phyloP scores from a whole-genome alignment of 2,329 filamentous ascomycete species.

The Verticillium albo-atrum region DNA sequence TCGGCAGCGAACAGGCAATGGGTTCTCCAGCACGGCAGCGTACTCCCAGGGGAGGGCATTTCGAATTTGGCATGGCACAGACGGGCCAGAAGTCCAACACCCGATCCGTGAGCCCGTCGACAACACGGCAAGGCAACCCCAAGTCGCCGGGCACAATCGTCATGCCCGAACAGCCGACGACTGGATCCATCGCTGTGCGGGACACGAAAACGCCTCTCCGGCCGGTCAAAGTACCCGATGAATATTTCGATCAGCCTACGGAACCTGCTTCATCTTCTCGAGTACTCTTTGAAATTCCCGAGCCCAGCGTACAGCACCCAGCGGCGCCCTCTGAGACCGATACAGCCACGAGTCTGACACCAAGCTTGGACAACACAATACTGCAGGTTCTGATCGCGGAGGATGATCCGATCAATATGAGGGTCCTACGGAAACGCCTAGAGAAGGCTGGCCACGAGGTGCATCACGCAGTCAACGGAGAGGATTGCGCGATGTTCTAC shows the following conservation, averaged over 20 bases:
- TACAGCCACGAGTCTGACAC: conserved; percentile 5
- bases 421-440: conserved; percentile 73
- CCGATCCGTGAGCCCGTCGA: background rate
- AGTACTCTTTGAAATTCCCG: conserved; percentile 33
- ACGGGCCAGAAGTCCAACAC: background rate
- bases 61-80: background rate
- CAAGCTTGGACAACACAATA: conserved; percentile 22
- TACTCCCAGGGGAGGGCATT: conserved; percentile 12
- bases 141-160: conserved; percentile 11
- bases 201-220: conserved; percentile 41
- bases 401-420: conserved; percentile 84
- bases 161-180: conserved; percentile 18
- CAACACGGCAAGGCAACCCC: conserved; percentile 7
- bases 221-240: conserved; percentile 45
- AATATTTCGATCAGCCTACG: conserved; percentile 31
- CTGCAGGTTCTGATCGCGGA: conserved; percentile 75
- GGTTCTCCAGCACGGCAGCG: conserved; percentile 10
- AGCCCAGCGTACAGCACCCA: conserved; percentile 1
- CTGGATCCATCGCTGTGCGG: conserved; percentile 32
- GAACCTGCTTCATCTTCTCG: conserved; percentile 26
- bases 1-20: conserved; percentile 14
- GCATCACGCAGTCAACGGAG: conserved; percentile 71
- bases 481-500: conserved; percentile 74
- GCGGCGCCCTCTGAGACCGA: conserved; percentile 4
- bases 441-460: conserved; percentile 73